These are phyloP conservation scores for Trametes cubensis DNA, from an alignment of 768 basidiomycete species.

Conservation along the genomic window DNA sequence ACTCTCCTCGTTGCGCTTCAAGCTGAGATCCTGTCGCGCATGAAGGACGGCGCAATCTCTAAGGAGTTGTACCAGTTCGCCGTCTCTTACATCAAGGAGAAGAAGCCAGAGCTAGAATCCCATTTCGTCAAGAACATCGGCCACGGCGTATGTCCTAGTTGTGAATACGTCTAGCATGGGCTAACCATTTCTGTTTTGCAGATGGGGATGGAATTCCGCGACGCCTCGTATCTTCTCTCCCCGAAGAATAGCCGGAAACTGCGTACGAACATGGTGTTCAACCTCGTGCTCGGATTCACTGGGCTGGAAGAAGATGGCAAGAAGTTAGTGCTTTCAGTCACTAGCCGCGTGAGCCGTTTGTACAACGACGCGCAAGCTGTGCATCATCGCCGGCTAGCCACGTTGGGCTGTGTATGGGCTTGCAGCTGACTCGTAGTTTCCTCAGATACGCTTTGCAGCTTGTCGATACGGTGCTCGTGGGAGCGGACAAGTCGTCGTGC, in stretches of 20 bases:
- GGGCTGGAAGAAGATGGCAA: conserved; percentile 80
- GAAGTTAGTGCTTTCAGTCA: conserved; percentile 53
- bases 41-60: conserved; percentile 77
- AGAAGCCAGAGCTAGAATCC: conserved; percentile 81
- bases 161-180: no score
- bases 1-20: conserved; percentile 78
- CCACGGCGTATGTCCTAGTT: conserved; percentile 66
- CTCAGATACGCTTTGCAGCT: conserved; percentile 84
- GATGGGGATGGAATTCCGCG: conserved; percentile 97
- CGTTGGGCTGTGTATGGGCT: neutral
- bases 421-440: neutral
- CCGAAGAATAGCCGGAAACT: conserved; percentile 75
- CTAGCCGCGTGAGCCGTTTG: neutral
- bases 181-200: conserved; percentile 35
- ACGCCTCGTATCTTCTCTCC: conserved; percentile 80
- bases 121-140: conserved; percentile 88
- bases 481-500: conserved; percentile 61
- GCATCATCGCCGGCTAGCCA: no score
- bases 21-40: conserved; percentile 66
- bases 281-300: conserved; percentile 82
- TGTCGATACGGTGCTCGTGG: conserved; percentile 85
- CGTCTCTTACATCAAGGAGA: conserved; percentile 66
- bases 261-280: conserved; percentile 83
- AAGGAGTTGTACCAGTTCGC: conserved; percentile 86
- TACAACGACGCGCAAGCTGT: neutral